Percentiles rank a stretch among this genome's conserved stretches.
Conservation (phyloP, 148 eudicot species). For the Chenopodium album region DNA sequence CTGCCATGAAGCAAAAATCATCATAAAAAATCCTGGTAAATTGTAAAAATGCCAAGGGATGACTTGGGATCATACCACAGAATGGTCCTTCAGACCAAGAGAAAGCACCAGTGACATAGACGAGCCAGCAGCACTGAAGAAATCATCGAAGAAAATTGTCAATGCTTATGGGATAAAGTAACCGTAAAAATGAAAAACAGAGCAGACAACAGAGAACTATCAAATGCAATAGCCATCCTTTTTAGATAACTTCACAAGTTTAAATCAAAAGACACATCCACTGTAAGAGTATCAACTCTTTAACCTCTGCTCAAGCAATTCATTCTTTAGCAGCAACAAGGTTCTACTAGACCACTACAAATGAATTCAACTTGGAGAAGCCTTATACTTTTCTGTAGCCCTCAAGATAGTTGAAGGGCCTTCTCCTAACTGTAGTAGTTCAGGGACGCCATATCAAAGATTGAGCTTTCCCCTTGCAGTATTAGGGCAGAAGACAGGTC, state of each 20-base stretch:
- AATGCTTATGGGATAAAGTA: not conserved
- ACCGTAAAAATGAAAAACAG: too few species aligned
- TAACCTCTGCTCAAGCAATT: too few species aligned
- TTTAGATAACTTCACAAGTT: not conserved
- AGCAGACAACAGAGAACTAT: too few species aligned
- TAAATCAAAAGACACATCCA: not conserved
- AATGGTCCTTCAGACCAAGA: slow-evolving; percentile 86
- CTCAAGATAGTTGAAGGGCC: not conserved
- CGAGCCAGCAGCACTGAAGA: slow-evolving; percentile 60
- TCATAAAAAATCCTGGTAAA: not conserved
- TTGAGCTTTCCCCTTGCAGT: not conserved
- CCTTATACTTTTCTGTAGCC: not conserved
- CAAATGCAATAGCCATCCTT: not conserved
- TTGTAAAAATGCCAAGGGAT: not conserved
- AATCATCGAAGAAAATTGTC: not conserved
- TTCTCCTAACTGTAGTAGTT: not conserved
- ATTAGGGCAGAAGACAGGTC: not conserved
- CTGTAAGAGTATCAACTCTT: not conserved
- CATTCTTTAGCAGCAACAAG: not conserved
- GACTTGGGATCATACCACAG: slow-evolving; percentile 45
- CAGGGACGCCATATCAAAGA: not conserved
- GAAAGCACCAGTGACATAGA: slow-evolving; percentile 67
- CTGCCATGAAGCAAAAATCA: slow-evolving; percentile 35
- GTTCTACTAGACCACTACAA: not conserved
- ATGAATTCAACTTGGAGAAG: not conserved